Percentiles rank a stretch among this genome's conserved stretches.
Evolutionary conservation across 2,329 filamentous ascomycete genomes (phyloP).

Genomic region (Diaporthe ampelina): DNA sequence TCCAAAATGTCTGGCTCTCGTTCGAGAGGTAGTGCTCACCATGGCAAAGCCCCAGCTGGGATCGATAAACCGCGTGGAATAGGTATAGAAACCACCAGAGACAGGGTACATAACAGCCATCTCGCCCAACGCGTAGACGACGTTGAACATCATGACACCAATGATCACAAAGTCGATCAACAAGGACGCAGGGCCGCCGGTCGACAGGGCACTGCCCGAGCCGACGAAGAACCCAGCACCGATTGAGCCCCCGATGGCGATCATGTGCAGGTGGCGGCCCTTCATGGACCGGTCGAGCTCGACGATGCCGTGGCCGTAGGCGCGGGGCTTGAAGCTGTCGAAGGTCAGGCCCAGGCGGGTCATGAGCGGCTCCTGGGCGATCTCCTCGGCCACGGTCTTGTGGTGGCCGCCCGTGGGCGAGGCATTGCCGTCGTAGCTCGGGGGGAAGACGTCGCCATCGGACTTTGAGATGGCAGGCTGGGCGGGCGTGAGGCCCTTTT

Average conservation of each 20-base stretch:
- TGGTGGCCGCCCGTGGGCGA: conserved; percentile 9
- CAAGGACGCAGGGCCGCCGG: conserved; percentile 60
- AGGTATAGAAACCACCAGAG: conserved; percentile 71
- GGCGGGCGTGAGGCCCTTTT: conserved; percentile 29
- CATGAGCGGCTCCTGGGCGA: conserved; percentile 48
- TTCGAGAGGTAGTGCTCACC: conserved; percentile 54
- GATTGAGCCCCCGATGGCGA: conserved; percentile 68
- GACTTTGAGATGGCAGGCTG: conserved; percentile 22
- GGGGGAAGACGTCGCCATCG: not conserved
- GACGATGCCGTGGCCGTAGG: conserved; percentile 44
- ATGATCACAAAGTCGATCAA: conserved; percentile 67
- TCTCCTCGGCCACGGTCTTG: conserved; percentile 24
- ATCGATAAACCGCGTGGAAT: conserved; percentile 69
- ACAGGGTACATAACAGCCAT: conserved; percentile 68
- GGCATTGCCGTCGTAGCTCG: conserved; percentile 13
- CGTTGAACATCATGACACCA: conserved; percentile 72
- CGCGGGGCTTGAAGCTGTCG: conserved; percentile 58
- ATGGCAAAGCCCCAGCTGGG: conserved; percentile 68
- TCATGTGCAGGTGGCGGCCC: conserved; percentile 66
- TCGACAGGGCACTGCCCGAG: conserved; percentile 64
- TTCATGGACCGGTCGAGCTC: conserved; percentile 57
- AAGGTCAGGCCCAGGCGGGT: conserved; percentile 58
- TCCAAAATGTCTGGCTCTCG: not conserved
- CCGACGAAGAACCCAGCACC: conserved; percentile 75
- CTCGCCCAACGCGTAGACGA: conserved; percentile 73